These are phyloP conservation scores for Solanum stenotomum DNA, from an alignment of 257 asterid genomes.

Conservation along the genomic window DNA sequence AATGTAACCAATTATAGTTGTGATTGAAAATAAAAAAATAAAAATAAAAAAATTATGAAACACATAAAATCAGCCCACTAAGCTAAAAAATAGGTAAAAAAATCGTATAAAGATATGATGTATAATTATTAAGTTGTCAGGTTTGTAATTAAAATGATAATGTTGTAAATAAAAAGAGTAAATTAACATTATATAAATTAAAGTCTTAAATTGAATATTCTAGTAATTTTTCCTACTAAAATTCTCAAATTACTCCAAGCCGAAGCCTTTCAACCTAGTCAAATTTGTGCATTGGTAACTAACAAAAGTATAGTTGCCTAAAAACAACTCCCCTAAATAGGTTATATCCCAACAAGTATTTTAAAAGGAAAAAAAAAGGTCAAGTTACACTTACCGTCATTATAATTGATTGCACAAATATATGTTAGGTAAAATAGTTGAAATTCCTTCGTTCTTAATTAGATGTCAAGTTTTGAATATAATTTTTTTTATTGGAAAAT, in stretches of 20 bases:
- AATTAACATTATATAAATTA: no score
- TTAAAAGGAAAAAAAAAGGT: not conserved
- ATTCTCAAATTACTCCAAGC: not conserved
- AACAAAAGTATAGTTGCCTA: not conserved
- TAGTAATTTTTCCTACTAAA: no score
- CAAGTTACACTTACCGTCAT: not conserved
- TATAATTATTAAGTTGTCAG: no score
- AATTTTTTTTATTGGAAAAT: not conserved
- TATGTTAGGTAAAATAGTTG: not conserved
- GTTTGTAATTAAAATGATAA: no score
- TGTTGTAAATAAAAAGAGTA: no score
- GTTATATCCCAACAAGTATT: not conserved
- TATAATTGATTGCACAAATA: not conserved
- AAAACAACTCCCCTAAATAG: not conserved
- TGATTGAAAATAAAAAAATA: no score
- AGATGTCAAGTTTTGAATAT: not conserved
- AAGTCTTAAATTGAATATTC: no score
- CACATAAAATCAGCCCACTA: no score
- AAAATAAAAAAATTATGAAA: no score
- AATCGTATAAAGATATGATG: no score
- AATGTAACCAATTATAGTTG: no score
- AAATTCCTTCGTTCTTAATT: accelerated
- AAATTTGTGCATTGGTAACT: not conserved
- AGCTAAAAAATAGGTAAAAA: no score
- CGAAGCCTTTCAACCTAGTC: not conserved